Evolutionary conservation across 371 early-diverging fungal species (phyloP).

Genomic region (Mucor saturninus): DNA sequence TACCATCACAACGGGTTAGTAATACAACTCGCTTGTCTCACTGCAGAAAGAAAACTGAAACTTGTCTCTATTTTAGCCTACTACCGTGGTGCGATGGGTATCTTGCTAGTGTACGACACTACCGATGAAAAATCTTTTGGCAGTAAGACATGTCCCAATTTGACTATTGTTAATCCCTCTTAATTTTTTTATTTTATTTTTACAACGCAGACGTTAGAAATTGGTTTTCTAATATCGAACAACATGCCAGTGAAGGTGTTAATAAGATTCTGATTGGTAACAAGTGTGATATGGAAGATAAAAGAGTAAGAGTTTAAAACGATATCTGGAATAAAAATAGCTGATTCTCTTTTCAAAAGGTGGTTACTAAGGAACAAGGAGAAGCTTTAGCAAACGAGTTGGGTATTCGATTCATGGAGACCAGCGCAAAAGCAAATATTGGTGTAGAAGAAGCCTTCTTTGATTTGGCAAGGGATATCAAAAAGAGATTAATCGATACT

Average conservation of each 20-base stretch:
- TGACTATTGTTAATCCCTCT: background rate
- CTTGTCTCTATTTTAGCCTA: constrained; percentile 66
- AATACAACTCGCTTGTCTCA: background rate
- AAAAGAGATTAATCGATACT: constrained; percentile 57
- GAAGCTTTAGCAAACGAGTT: constrained; percentile 89
- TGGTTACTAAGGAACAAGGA: constrained; percentile 79
- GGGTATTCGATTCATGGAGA: constrained; percentile 92
- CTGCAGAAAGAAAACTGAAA: too few relatives aligned
- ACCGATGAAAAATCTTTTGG: constrained; percentile 97
- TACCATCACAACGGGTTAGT: constrained; percentile 94
- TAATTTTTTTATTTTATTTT: background rate
- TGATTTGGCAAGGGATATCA: constrained; percentile 83
- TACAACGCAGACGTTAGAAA: constrained; percentile 41
- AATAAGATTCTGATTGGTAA: constrained; percentile 99
- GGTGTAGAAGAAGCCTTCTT: constrained; percentile 98
- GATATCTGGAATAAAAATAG: background rate
- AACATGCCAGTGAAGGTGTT: constrained; percentile 96
- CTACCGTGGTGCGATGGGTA: constrained; percentile 99
- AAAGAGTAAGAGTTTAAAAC: constrained; percentile 61
- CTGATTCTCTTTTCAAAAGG: constrained; percentile 5
- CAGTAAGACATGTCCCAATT: constrained; percentile 56
- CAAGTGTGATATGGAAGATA: constrained; percentile 96
- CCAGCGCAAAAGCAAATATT: constrained; percentile 96
- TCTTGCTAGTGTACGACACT: constrained; percentile 99
- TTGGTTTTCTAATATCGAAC: constrained; percentile 99